Evolutionary conservation across 1,284 basidiomycete genomes (phyloP).

Genomic region (Ceratobasidium sp.): DNA sequence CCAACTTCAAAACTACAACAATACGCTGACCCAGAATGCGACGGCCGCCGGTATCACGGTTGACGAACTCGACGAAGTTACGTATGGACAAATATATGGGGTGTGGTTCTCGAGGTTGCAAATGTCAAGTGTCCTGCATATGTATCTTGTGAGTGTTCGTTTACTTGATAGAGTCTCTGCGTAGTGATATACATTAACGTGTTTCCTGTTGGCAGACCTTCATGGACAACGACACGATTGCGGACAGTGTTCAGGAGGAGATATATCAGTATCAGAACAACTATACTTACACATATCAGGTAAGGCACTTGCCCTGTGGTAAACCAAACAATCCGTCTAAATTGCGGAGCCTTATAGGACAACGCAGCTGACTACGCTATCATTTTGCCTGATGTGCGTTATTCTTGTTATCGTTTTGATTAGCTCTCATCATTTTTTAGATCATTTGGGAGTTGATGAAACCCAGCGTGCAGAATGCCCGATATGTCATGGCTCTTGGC

Average conservation of each 20-base stretch:
- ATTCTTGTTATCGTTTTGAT: not conserved
- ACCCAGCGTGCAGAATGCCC: conserved; percentile 30
- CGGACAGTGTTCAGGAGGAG: conserved; percentile 6
- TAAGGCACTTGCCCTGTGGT: not conserved
- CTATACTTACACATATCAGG: conserved; percentile 11
- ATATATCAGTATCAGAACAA: conserved; percentile 25
- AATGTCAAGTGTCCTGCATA: not conserved
- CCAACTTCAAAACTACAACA: not conserved
- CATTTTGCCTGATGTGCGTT: no score
- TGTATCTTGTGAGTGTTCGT: conserved; percentile 20
- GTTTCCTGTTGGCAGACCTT: conserved; percentile 9
- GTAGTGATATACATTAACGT: no score
- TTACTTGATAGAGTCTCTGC: not conserved
- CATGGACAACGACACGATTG: conserved; percentile 35
- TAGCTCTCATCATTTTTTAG: not conserved
- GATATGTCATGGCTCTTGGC: conserved; percentile 30
- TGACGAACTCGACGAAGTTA: no score
- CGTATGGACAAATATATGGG: not conserved
- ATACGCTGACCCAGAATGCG: not conserved
- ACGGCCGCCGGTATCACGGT: not conserved
- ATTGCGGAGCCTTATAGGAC: no score
- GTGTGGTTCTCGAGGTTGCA: conserved; percentile 25
- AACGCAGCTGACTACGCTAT: no score
- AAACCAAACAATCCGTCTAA: no score
- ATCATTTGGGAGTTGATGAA: conserved; percentile 21